Conservation (phyloP, 495 filamentous ascomycete genomes). For the Aspergillus diversus region DNA sequence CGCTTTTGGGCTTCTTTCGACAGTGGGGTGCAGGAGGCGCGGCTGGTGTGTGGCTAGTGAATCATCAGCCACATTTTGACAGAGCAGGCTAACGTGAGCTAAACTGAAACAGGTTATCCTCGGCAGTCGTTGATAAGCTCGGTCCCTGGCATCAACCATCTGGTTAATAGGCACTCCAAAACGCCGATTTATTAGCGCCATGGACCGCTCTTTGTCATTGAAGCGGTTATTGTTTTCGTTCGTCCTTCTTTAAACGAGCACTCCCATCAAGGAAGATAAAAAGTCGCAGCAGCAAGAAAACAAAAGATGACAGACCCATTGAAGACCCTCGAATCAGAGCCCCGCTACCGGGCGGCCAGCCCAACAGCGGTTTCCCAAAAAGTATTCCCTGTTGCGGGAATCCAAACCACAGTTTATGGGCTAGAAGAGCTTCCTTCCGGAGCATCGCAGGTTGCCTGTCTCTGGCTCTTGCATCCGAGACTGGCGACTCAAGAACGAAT, state of each 20-base stretch:
- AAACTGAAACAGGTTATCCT: neutral
- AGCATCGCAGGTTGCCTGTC: slow-evolving; percentile 61
- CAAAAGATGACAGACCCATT: slow-evolving; percentile 42
- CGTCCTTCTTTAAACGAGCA: neutral
- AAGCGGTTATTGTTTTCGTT: neutral
- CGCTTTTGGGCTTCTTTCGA: neutral
- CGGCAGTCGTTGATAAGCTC: neutral
- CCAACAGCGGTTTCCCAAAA: slow-evolving; percentile 58
- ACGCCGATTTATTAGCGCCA: neutral
- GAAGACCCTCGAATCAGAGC: slow-evolving; percentile 33
- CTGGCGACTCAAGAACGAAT: slow-evolving; percentile 70
- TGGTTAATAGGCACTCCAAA: neutral
- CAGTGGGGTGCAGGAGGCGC: slow-evolving; percentile 5
- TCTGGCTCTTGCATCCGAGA: slow-evolving; percentile 89
- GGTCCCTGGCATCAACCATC: neutral
- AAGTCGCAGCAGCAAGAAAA: neutral
- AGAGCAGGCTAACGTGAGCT: neutral
- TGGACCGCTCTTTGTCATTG: neutral
- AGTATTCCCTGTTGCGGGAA: slow-evolving; percentile 71
- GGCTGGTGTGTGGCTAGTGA: neutral
- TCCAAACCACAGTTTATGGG: slow-evolving; percentile 77
- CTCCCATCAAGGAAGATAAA: neutral
- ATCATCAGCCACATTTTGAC: neutral
- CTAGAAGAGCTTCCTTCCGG: slow-evolving; percentile 66
- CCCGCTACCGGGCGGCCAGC: slow-evolving; percentile 20